A percentile compares a stretch with the other conserved stretches of the same genome.
Conservation (phyloP, 1,284 basidiomycete genomes). For the Microbotryum intermedium region DNA sequence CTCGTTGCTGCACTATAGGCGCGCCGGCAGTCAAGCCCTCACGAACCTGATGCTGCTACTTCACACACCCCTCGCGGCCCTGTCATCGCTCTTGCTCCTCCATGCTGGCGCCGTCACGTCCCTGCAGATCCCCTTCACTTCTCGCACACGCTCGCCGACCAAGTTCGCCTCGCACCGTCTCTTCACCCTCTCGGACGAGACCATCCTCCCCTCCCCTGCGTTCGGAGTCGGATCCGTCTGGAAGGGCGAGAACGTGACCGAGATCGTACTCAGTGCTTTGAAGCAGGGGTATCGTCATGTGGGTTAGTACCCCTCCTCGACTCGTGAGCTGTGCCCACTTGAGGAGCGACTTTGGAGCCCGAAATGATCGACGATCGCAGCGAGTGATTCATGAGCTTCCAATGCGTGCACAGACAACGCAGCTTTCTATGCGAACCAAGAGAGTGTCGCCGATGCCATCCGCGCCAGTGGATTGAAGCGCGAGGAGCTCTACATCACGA, state of each 20-base stretch:
- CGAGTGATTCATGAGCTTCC: no score
- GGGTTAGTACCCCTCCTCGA: neutral
- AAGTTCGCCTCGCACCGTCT: slow-evolving; percentile 2
- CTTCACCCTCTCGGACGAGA: slow-evolving; percentile 18
- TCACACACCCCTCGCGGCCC: no score
- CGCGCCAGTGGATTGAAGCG: slow-evolving; percentile 2
- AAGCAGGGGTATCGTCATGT: slow-evolving; percentile 11
- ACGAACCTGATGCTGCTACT: neutral
- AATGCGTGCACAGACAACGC: slow-evolving; percentile 1
- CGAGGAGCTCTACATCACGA: slow-evolving; percentile 41
- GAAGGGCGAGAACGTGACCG: slow-evolving; percentile 8
- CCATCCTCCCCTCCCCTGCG: slow-evolving; percentile 11
- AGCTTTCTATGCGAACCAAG: slow-evolving; percentile 10
- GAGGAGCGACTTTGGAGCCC: neutral
- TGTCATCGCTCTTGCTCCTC: neutral
- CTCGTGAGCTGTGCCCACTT: neutral
- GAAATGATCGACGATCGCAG: no score
- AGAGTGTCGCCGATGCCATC: slow-evolving; percentile 12
- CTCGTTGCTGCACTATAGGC: no score
- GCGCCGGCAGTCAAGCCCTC: no score
- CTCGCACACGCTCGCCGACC: neutral
- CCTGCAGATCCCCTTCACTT: neutral
- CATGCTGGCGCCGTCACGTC: neutral
- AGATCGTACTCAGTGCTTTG: slow-evolving; percentile 5
- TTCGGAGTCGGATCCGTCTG: slow-evolving; percentile 15